These are phyloP conservation scores for Lactarius deliciosus DNA, from an alignment of 768 basidiomycete genomes.

Conservation along the genomic window DNA sequence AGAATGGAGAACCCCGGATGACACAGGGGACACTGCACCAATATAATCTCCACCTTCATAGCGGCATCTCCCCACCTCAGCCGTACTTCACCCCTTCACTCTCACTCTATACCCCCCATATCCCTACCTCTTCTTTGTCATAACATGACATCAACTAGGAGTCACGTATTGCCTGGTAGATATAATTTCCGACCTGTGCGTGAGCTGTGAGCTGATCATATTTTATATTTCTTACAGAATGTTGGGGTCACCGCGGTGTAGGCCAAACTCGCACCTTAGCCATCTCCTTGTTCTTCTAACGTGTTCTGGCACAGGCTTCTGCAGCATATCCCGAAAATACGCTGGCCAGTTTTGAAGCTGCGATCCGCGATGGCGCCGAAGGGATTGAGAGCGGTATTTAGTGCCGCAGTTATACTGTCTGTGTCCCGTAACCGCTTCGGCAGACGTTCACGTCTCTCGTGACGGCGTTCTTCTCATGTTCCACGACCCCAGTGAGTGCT, in stretches of 20 bases:
- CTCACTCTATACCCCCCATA: not conserved
- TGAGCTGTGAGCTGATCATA: not conserved
- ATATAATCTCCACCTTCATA: slow-evolving; percentile 9
- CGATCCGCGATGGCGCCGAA: slow-evolving; percentile 93
- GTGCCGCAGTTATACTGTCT: slow-evolving; percentile 25
- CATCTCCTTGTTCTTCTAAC: slow-evolving; percentile 15
- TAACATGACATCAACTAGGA: slow-evolving; percentile 15
- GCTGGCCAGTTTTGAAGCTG: slow-evolving; percentile 90
- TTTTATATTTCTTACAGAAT: slow-evolving; percentile 46
- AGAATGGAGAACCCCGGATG: not conserved
- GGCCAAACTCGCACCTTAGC: slow-evolving; percentile 32
- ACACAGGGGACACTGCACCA: not conserved
- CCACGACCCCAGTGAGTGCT: slow-evolving; percentile 77
- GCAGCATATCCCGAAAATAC: slow-evolving; percentile 91
- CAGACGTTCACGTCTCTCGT: slow-evolving; percentile 93
- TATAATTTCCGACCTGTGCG: not conserved
- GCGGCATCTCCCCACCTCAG: not conserved
- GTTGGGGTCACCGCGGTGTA: slow-evolving; percentile 77
- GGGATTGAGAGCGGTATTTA: slow-evolving; percentile 96
- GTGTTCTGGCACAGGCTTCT: slow-evolving; percentile 59
- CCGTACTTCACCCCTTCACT: slow-evolving; percentile 1
- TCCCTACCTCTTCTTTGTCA: not conserved
- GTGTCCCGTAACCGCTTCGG: slow-evolving; percentile 48
- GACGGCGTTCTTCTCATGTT: slow-evolving; percentile 93
- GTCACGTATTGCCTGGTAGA: slow-evolving; percentile 32